Percentiles rank a stretch among this genome's conserved stretches.
phyloP scores from a whole-genome alignment of 139 green algal genomes.

The Eudorina sp. region DNA sequence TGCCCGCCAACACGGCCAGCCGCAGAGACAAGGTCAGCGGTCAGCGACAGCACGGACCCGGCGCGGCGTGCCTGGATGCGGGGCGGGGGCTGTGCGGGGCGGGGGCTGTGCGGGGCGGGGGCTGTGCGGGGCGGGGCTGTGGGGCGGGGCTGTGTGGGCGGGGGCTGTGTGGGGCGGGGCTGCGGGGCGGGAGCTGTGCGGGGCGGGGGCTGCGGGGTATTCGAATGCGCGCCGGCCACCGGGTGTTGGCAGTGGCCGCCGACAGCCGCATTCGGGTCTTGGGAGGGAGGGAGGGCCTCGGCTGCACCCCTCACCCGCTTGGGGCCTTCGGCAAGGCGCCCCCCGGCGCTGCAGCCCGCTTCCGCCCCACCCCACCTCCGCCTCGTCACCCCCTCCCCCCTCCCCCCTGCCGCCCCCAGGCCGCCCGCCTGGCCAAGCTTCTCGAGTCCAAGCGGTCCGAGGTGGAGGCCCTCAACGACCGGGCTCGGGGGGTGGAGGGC shows the following conservation, averaged over 20 bases:
- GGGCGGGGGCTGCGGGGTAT: too few species aligned
- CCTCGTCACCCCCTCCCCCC: background rate
- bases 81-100: background rate
- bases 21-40: slow-evolving; percentile 20
- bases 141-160: too few species aligned
- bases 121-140: background rate
- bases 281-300: too few species aligned
- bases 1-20: slow-evolving; percentile 24
- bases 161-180: too few species aligned
- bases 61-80: background rate
- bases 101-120: background rate
- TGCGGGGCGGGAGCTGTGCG: too few species aligned
- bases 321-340: too few species aligned
- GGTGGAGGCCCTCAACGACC: slow-evolving; percentile 40
- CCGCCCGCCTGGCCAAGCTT: background rate
- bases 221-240: too few species aligned
- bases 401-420: background rate
- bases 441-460: slow-evolving; percentile 33
- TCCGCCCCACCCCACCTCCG: background rate
- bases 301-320: too few species aligned
- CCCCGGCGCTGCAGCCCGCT: background rate
- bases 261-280: too few species aligned
- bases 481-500: slow-evolving; percentile 13
- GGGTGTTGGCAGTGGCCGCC: too few species aligned
- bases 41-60: too few species aligned